Percentiles rank a stretch among this genome's conserved stretches.
Conservation (phyloP, 495 filamentous ascomycete genomes). For the Penicillium diatomitis region DNA sequence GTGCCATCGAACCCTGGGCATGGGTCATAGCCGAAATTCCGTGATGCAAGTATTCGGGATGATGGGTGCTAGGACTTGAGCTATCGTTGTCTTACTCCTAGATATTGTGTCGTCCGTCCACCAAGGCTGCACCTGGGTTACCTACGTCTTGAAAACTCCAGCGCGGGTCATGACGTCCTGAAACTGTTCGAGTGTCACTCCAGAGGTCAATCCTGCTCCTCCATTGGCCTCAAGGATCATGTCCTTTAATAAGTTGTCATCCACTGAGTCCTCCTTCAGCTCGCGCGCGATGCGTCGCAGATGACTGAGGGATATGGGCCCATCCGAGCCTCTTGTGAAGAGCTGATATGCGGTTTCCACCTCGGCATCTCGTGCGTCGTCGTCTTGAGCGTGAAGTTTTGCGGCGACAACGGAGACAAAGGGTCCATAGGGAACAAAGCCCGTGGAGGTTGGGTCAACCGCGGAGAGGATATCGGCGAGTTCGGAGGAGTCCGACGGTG, state of each 20-base stretch:
- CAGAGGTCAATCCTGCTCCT: constrained; percentile 57
- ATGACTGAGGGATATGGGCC: constrained; percentile 62
- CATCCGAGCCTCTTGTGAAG: constrained; percentile 51
- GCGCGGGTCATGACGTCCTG: constrained; percentile 77
- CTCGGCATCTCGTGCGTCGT: constrained; percentile 52
- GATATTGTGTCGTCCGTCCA: too few species aligned
- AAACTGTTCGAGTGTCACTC: constrained; percentile 73
- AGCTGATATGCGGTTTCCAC: constrained; percentile 70
- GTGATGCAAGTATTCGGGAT: too few species aligned
- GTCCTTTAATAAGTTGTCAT: constrained; percentile 71
- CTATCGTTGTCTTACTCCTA: too few species aligned
- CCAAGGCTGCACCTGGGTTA: too few species aligned
- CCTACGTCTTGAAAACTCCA: constrained; percentile 53
- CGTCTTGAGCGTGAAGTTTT: constrained; percentile 52
- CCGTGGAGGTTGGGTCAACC: constrained; percentile 71
- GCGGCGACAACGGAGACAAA: constrained; percentile 83
- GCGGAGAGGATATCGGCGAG: constrained; percentile 65
- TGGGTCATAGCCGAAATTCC: too few species aligned
- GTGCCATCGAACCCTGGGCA: too few species aligned
- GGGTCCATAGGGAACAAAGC: constrained; percentile 61
- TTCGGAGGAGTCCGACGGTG: constrained; percentile 52
- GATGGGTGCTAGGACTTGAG: too few species aligned
- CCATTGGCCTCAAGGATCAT: constrained; percentile 94
- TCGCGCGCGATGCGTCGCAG: constrained; percentile 71
- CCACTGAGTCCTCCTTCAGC: constrained; percentile 64